Evolutionary conservation across 2,329 filamentous ascomycete genomes (phyloP).

Genomic region (Fusarium brachygibbosum): DNA sequence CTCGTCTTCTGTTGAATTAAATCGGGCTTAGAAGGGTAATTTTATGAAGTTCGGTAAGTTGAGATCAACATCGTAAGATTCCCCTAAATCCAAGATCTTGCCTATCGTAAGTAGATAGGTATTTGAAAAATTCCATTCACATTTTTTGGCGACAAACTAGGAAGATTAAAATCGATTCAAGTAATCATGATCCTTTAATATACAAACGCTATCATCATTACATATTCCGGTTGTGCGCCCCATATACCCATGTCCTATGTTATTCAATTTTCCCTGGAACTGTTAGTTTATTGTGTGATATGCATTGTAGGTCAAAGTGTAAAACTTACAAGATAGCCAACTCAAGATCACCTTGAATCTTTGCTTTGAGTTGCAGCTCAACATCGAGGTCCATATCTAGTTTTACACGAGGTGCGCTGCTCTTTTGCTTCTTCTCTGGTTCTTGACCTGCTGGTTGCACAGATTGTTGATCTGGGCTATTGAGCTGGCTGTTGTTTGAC

Average conservation of each 20-base stretch:
- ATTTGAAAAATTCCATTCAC: too few relatives aligned
- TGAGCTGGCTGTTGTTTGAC: not conserved
- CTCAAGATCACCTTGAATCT: conserved; percentile 31
- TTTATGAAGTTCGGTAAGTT: not conserved
- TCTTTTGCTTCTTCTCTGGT: conserved; percentile 18
- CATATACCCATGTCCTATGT: rapidly evolving
- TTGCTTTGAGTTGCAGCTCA: conserved; percentile 30
- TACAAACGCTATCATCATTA: not conserved
- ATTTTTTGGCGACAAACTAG: too few relatives aligned
- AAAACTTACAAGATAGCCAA: conserved; percentile 21
- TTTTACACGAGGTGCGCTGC: conserved; percentile 24
- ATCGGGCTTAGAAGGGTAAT: too few relatives aligned
- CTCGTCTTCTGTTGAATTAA: not conserved
- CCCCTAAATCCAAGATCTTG: too few relatives aligned
- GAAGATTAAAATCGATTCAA: too few relatives aligned
- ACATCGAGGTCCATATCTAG: conserved; percentile 34
- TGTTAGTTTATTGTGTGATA: rapidly evolving
- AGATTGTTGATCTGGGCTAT: not conserved
- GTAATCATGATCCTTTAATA: not conserved
- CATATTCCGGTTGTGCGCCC: not conserved
- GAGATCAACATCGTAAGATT: not conserved
- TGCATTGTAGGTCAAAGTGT: rapidly evolving
- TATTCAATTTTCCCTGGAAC: not conserved
- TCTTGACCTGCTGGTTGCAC: not conserved
- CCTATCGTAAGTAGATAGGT: too few relatives aligned